phyloP scores from a whole-genome alignment of 1,139 yeast genomes.

The Sporopachydermia cereana region DNA sequence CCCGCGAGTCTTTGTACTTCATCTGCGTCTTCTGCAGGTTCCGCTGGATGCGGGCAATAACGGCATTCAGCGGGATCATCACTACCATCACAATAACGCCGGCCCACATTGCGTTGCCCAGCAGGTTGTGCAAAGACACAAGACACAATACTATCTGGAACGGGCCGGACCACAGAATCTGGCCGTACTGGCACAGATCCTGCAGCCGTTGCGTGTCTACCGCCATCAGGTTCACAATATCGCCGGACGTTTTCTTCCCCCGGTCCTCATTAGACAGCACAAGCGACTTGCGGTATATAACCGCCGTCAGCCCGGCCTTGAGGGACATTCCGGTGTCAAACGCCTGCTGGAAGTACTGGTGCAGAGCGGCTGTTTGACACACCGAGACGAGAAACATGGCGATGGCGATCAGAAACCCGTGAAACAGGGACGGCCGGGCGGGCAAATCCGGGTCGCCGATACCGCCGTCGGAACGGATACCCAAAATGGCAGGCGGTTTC shows the following conservation, averaged over 20 bases:
- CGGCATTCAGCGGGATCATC: constrained; percentile 78
- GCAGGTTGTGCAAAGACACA: constrained; percentile 55
- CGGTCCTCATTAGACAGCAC: constrained; percentile 77
- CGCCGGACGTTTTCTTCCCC: constrained; percentile 80
- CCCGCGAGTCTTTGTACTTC: constrained; percentile 56
- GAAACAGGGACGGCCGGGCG: not conserved
- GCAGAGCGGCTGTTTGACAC: constrained; percentile 73
- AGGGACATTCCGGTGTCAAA: constrained; percentile 88
- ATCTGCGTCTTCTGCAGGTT: constrained; percentile 66
- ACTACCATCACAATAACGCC: constrained; percentile 78
- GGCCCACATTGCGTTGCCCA: constrained; percentile 95
- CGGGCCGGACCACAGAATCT: constrained; percentile 93
- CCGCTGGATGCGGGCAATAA: constrained; percentile 64
- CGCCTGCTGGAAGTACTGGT: constrained; percentile 85
- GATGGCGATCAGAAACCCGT: constrained; percentile 70
- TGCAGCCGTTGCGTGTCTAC: constrained; percentile 93
- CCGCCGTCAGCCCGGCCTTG: constrained; percentile 66
- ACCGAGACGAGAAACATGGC: constrained; percentile 80
- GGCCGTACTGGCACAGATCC: constrained; percentile 78
- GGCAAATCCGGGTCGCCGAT: too few relatives aligned
- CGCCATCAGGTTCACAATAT: constrained; percentile 92
- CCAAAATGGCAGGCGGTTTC: constrained; percentile 41
- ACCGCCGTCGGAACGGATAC: too few relatives aligned
- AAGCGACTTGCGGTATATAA: constrained; percentile 72
- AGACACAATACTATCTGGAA: constrained; percentile 81